Evolutionary conservation across 306 rosid genomes (phyloP).

Genomic region (Quercus variabilis): DNA sequence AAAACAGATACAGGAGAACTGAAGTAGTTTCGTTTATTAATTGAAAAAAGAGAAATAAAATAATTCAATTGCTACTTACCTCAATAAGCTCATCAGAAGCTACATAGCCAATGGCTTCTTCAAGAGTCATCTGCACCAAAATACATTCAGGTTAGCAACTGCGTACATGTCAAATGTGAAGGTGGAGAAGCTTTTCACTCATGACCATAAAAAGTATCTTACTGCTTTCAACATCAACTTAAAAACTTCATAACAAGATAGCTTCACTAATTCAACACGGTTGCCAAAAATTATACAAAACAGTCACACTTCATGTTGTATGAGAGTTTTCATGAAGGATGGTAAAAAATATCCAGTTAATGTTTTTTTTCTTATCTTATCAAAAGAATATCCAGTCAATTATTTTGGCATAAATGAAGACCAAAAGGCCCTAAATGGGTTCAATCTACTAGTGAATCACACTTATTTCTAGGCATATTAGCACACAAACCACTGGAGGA

Average conservation of each 20-base stretch:
- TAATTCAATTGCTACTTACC: slow-evolving; percentile 38
- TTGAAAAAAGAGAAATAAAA: background rate
- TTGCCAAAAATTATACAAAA: background rate
- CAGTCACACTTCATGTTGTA: background rate
- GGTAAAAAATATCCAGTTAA: background rate
- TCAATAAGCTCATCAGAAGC: slow-evolving; percentile 96
- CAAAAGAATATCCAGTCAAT: background rate
- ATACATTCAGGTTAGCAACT: slow-evolving; percentile 25
- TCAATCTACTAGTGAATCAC: background rate
- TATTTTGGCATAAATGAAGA: background rate
- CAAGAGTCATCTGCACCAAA: slow-evolving; percentile 80
- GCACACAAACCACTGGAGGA: background rate
- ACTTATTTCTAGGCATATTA: background rate
- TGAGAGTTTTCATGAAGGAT: background rate
- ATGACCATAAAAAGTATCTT: background rate
- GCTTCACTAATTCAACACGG: background rate
- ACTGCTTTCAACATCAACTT: background rate
- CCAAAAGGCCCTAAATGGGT: background rate
- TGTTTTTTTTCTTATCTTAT: too few species aligned
- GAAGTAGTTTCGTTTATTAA: background rate
- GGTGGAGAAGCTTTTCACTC: background rate
- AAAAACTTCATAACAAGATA: background rate
- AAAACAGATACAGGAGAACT: background rate
- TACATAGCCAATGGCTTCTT: slow-evolving; percentile 97
- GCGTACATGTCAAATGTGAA: background rate